Evolutionary conservation across 768 basidiomycete species (phyloP), one percentile per base, ranked within the genome.

Genomic region (Russula ochroleuca): DNA sequence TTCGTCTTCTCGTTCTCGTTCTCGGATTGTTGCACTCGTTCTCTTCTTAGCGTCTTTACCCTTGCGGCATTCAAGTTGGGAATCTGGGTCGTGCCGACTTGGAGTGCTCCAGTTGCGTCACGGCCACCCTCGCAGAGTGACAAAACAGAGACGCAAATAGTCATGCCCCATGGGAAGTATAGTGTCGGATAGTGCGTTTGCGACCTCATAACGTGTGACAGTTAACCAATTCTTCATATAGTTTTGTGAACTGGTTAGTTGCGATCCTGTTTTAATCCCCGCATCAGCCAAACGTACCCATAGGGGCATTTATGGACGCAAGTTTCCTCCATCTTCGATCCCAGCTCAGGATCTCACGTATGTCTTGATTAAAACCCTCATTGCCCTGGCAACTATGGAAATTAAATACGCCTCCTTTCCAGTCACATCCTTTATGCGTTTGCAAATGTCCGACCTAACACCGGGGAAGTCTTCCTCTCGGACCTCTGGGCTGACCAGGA

Each of bases 401-500:
- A 61, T 71, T 50, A 53, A 49, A 63, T 45, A 4, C 33, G 38
- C 3, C 50, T 40, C 28, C 50, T 17, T 43, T 15, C 8, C 67
- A 92, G 89, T 28, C 94, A 96, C 73, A 85, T 96, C 69, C 84
- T 94, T 40, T 94, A 95, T 71, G 92, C 94, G 2, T 98, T 98
- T 69, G 97, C 92, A 21, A 92, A 98, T 69, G 75, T 98, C 69
- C 85, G 82, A 68, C 76, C 86, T 21, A 91, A 92, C 63, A 81
- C 86, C 0, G 96, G 96, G 45, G 91, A 92, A 71, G 95, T 98
- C 21, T 76, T 83, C 70, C 75, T 98, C 58, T 95, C 93, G 41
- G 97, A 99, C 69, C 73, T 79, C 2, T 98, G 96, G 96, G 88
- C 94, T 0, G 97, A 99, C 78, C 85, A 95, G 70, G 93, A 98